These are phyloP conservation scores for Apiotrichum akiyoshidainum DNA, from an alignment of 1,284 basidiomycete species.

Conservation along the genomic window DNA sequence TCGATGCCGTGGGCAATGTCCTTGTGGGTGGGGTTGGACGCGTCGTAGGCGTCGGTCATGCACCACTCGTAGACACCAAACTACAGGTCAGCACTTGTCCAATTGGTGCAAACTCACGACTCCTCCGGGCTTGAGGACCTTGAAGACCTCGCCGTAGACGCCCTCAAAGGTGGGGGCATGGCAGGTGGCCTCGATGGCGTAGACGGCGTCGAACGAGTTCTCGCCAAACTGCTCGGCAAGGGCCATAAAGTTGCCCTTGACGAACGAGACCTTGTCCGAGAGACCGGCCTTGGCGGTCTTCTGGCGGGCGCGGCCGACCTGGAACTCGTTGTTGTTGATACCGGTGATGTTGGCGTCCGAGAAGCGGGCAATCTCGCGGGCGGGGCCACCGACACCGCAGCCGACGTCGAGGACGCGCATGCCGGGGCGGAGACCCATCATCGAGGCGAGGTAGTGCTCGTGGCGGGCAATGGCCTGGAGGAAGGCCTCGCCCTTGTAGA, in stretches of 20 bases:
- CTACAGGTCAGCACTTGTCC: conserved; percentile 49
- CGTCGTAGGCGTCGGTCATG: conserved; percentile 95
- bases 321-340: conserved; percentile 96
- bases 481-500: conserved; percentile 94
- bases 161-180: conserved; percentile 96
- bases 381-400: conserved; percentile 96
- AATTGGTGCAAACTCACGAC: conserved; percentile 59
- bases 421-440: conserved; percentile 76
- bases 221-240: conserved; percentile 87
- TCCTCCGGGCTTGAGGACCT: conserved; percentile 95
- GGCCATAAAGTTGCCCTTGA: conserved; percentile 96
- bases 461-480: conserved; percentile 79
- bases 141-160: conserved; percentile 89
- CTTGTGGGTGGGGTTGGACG: conserved; percentile 82
- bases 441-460: conserved; percentile 91
- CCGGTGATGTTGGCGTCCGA: conserved; percentile 82
- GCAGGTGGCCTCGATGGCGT: conserved; percentile 96
- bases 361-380: conserved; percentile 90
- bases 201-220: conserved; percentile 92
- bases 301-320: conserved; percentile 76
- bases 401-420: conserved; percentile 98
- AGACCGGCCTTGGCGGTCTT: conserved; percentile 81
- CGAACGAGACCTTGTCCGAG: conserved; percentile 72
- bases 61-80: conserved; percentile 99
- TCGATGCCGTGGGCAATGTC: conserved; percentile 85